Base-by-base conservation (phyloP, 345 rosid species). In the Boechera divaricarpa region DNA sequence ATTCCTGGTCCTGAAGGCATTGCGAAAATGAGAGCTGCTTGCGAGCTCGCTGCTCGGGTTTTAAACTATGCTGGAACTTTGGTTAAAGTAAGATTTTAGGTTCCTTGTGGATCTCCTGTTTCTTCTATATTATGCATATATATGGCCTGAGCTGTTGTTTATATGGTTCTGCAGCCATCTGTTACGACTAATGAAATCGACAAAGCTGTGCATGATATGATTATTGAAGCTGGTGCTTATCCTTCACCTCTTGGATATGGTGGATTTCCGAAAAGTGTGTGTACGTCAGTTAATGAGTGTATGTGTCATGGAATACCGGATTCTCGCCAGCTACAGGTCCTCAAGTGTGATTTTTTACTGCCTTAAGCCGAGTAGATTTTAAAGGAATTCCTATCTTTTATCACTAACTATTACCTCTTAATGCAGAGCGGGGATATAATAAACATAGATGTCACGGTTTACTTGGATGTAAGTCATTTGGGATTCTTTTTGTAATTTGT, bases 171-270 rank as follows among this genome's bases (percentile, higher is more conserved):
- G 64, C 60, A 94, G 98, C 98, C 98, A 53, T 92, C 94, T 39
- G 95, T 92, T 58, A 92, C 97, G 41, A 92, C 97, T 42, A 82
- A 92, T 83, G 89, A 94, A 85, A 94, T 94, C 71, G 98, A 94
- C 79, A 88, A 85, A 83, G 98, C 92, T 16, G 98, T 94, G 65
- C 97, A 89, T 70, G 74, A 88, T 66, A 90, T 92, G 98, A 90
- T 94, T 18, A 86, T 90, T 42, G 94, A 90, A 69, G 95, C 97
- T 7, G 98, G 93, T 79, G 97, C 97, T 78, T 94, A 92, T 83
- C 98, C 98, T 80, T 92, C 97, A 10, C 98, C 97, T 80, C 97
- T 94, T 81, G 98, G 98, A 51, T 92, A 94, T 69, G 98, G 97
- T 48, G 91, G 95, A 18, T 94, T 94, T 77, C 98, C 97, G 3